Base-by-base conservation (phyloP, 805 yeast genomes). In the Candida tammaniensis region DNA sequence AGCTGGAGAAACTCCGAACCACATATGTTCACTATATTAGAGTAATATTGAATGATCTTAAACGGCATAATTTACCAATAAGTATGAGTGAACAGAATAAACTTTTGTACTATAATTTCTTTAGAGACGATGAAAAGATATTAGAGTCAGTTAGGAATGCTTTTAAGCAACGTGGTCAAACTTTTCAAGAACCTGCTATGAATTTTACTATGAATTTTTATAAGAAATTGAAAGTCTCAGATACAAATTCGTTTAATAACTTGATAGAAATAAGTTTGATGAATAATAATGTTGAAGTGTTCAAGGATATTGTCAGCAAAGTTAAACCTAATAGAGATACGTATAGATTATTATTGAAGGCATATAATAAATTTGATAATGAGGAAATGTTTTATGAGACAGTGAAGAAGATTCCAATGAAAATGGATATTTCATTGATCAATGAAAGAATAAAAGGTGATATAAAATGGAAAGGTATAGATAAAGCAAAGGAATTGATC, bases 41-140 rank as follows among this genome's bases (percentile, higher is more conserved):
- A 33, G 44, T 43, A 4, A 43, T 66, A 0, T 34, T 64, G 7
- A 42, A 46, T 25, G 71, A 65, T 35, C 34, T 63, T 32, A 49
- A 47, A 11, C 29, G 33, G 4, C 43, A 51, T 4, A 47, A 42
- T 1, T 36, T 63, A 13, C 64, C 64, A 7, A 35, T 64, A 6
- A 51, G 64, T 1, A 33, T 47, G 3, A 36, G 35, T 15, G 70
- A 66, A 43, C 64, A 54, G 34, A 54, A 49, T 19, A 36, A 43
- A 24, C 35, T 64, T 36, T 30, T 64, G 5, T 55, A 49, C 33
- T 44, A 52, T 35, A 47, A 51, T 3, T 64, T 61, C 36, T 67
- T 49, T 45, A 50, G 47, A 16, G 72, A 67, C 33, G 38, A 50
- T 15, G 41, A 40, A 0, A 52, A 46, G 6, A 48, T 65, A 2